Percentiles rank a stretch among this genome's conserved stretches.
Evolutionary conservation across 192 early-diverging fungal species (phyloP).

Genomic region (Coemansia reversa): DNA sequence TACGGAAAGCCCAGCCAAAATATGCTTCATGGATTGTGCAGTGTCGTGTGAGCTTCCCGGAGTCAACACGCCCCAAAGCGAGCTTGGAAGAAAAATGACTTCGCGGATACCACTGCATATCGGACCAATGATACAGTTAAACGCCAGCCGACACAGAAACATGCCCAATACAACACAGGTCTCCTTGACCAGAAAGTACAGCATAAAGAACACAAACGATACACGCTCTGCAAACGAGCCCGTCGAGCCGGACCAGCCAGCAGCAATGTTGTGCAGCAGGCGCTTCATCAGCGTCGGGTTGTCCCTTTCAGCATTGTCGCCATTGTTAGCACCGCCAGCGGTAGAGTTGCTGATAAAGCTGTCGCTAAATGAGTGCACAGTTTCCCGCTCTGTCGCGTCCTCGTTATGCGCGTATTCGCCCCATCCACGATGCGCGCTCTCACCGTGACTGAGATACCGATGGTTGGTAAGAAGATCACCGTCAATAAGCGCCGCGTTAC

Average conservation of each 20-base stretch:
- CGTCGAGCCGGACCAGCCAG: slow-evolving; percentile 38
- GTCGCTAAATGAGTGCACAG: slow-evolving; percentile 39
- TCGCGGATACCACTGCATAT: slow-evolving; percentile 34
- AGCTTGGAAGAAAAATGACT: slow-evolving; percentile 25
- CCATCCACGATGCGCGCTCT: slow-evolving; percentile 35
- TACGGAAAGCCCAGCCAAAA: slow-evolving; percentile 30
- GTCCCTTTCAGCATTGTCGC: slow-evolving; percentile 24
- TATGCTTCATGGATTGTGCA: slow-evolving; percentile 23
- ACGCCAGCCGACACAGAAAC: slow-evolving; percentile 20
- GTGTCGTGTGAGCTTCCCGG: slow-evolving; percentile 28
- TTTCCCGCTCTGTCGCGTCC: slow-evolving; percentile 26
- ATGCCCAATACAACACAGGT: slow-evolving; percentile 18
- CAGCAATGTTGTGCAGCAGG: slow-evolving; percentile 44
- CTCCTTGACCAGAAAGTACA: slow-evolving; percentile 54
- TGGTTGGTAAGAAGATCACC: slow-evolving; percentile 36
- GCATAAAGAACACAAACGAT: slow-evolving; percentile 49
- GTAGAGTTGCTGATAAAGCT: slow-evolving; percentile 55
- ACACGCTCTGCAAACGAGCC: slow-evolving; percentile 39
- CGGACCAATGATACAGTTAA: slow-evolving; percentile 26
- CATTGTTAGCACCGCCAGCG: slow-evolving; percentile 7
- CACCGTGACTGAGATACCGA: slow-evolving; percentile 35
- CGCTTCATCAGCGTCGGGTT: slow-evolving; percentile 45
- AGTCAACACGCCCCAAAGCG: slow-evolving; percentile 27
- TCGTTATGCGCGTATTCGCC: slow-evolving; percentile 29
- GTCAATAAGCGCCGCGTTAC: slow-evolving; percentile 17